Base-by-base conservation (phyloP, 108 stramenopile species). In the Cyclotella atomus region DNA sequence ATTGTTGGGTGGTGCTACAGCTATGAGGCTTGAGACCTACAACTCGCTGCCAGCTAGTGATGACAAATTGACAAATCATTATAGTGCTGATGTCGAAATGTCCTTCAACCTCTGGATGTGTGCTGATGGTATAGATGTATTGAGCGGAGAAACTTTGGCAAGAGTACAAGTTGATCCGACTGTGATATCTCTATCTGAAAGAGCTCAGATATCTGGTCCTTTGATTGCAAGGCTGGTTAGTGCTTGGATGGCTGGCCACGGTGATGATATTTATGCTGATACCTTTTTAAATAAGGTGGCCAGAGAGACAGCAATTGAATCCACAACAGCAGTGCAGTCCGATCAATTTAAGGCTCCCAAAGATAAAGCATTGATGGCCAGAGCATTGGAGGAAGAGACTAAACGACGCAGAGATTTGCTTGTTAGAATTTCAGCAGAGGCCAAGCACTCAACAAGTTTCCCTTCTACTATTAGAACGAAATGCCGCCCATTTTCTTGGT, bases 51-150 rank as follows among this genome's bases (percentile, higher is more conserved):
- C 90, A 6, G 79, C 77, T 2, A 85, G 73, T 21, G 94, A 95
- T 76, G 50, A 55, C 19, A 62, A 57, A 0, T 36, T 91, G 50
- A 33, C 54, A 25, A 86, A 83, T 67, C 61, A 74, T 44, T 90
- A 82, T 70, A 43, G 77, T 14, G 89, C 90, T 43, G 89, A 95
- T 75, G 28, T 95, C 29, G 90, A 95, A 61, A 47, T 95, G 33
- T 66, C 90, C 3, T 69, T 95, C 34, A 91, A 91, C 68, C 59
- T 95, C 23, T 95, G 94, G 94, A 77, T 95, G 71, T 95, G 94
- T 77, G 94, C 82, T 14, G 94, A 95, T 79, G 94, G 94, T 6
- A 90, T 95, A 33, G 91, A 95, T 69, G 86, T 95, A 24, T 25
- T 84, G 32, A n/a, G n/a, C n/a, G 50, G 19, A 33, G 43, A 21